These are phyloP conservation scores for Colletotrichum tabaci DNA, from an alignment of 2,329 filamentous ascomycete species.

Conservation along the genomic window DNA sequence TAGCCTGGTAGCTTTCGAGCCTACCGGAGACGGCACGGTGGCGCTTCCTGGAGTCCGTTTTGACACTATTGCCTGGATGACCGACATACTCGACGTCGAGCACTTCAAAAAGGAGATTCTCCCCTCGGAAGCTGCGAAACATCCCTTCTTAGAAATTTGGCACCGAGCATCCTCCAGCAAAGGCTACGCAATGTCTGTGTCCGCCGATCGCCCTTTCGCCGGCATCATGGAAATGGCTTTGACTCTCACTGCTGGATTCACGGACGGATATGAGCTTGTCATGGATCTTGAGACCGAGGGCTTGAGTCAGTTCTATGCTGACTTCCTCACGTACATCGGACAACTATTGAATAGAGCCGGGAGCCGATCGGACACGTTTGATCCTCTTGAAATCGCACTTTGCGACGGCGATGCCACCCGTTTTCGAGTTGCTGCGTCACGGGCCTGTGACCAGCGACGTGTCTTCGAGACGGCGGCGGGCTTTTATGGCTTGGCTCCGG, in stretches of 20 bases:
- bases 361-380: not conserved
- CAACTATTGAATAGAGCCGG: not conserved
- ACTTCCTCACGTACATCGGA: conserved; percentile 12
- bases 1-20: not conserved
- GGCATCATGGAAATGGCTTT: conserved; percentile 11
- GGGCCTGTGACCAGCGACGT: conserved; percentile 21
- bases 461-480: conserved; percentile 13
- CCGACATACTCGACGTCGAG: not conserved
- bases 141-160: conserved; percentile 21
- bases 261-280: conserved; percentile 14
- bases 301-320: conserved; percentile 6
- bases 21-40: conserved; percentile 8
- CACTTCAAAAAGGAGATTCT: conserved; percentile 19
- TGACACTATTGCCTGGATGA: conserved; percentile 17
- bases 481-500: conserved; percentile 22
- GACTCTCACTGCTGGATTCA: conserved; percentile 18
- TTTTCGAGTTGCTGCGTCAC: conserved; percentile 13
- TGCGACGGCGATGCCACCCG: conserved; percentile 2
- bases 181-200: not conserved
- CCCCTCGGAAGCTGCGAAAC: not conserved
- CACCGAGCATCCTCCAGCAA: conserved; percentile 9
- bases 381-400: conserved; percentile 8
- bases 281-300: not conserved
- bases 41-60: conserved; percentile 20
- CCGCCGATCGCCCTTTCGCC: not conserved